Percentiles rank a stretch among this genome's conserved stretches.
phyloP scores from a whole-genome alignment of 2,329 filamentous ascomycete genomes.

The Coniella lustricola region DNA sequence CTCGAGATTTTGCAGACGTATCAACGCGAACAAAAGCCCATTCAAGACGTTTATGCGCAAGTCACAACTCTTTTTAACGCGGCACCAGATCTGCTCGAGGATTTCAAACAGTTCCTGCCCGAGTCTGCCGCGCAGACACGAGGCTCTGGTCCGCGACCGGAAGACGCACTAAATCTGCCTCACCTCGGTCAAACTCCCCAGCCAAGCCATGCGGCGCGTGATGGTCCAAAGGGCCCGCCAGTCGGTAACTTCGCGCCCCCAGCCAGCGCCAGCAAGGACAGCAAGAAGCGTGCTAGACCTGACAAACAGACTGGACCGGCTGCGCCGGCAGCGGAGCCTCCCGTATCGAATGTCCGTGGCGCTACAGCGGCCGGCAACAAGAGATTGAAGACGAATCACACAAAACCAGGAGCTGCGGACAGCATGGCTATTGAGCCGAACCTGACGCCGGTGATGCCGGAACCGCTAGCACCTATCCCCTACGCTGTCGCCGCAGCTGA shows the following conservation, averaged over 20 bases:
- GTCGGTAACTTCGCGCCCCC: conserved; percentile 89
- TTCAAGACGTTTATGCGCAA: conserved; percentile 96
- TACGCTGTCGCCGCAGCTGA: conserved; percentile 70
- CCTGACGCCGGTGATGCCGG: conserved; percentile 78
- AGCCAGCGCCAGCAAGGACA: conserved; percentile 76
- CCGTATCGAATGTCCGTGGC: conserved; percentile 30
- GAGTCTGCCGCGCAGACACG: conserved; percentile 63
- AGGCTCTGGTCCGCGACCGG: conserved; percentile 56
- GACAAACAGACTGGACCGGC: conserved; percentile 47
- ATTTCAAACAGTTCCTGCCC: conserved; percentile 97
- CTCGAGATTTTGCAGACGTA: conserved; percentile 97
- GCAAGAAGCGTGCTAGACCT: conserved; percentile 72
- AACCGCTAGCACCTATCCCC: conserved; percentile 72
- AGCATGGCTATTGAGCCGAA: conserved; percentile 71
- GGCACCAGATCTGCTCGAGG: conserved; percentile 89
- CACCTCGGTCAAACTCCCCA: conserved; percentile 49
- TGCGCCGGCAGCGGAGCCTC: conserved; percentile 30
- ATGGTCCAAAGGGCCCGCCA: conserved; percentile 78
- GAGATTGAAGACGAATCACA: conserved; percentile 67
- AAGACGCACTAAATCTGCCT: conserved; percentile 50
- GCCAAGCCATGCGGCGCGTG: conserved; percentile 38
- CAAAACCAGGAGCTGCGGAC: conserved; percentile 50
- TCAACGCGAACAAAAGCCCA: conserved; percentile 94
- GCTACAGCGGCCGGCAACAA: conserved; percentile 40
- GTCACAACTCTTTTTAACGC: conserved; percentile 91